Evolutionary conservation across 495 filamentous ascomycete species (phyloP).

Genomic region (Aspergillus funiculosus): DNA sequence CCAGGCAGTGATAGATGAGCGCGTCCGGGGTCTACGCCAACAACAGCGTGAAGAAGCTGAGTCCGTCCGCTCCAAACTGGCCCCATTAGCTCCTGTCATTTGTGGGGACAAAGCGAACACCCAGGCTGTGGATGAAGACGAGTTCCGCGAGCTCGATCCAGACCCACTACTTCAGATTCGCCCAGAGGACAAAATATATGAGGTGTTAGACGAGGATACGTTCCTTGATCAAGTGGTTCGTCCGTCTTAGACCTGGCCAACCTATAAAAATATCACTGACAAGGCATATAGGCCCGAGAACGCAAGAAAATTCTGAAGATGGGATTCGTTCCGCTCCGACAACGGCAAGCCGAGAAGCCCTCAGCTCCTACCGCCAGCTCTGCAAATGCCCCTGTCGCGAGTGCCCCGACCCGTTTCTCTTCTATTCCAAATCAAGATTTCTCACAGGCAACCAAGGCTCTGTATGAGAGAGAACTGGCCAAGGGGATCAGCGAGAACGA

Average conservation of each 20-base stretch:
- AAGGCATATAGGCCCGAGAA: slow-evolving; percentile 45
- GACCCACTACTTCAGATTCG: slow-evolving; percentile 65
- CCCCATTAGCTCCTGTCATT: slow-evolving; percentile 33
- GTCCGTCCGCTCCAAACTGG: slow-evolving; percentile 52
- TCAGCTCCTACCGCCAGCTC: slow-evolving; percentile 30
- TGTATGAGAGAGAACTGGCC: slow-evolving; percentile 91
- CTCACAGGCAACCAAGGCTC: slow-evolving; percentile 80
- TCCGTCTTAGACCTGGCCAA: not conserved
- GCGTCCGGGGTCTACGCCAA: slow-evolving; percentile 59
- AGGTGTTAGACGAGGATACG: slow-evolving; percentile 54
- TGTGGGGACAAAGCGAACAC: slow-evolving; percentile 9
- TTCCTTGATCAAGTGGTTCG: slow-evolving; percentile 57
- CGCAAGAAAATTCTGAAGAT: slow-evolving; percentile 60
- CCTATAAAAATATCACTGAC: slow-evolving; percentile 5
- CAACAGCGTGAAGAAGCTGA: slow-evolving; percentile 69
- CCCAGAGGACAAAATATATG: slow-evolving; percentile 60
- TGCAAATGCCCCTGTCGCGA: slow-evolving; percentile 29
- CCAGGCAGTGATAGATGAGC: slow-evolving; percentile 67
- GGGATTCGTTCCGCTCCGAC: slow-evolving; percentile 62
- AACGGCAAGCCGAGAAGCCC: slow-evolving; percentile 45
- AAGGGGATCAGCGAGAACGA: slow-evolving; percentile 89
- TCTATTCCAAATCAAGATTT: slow-evolving; percentile 75
- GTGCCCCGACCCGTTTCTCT: slow-evolving; percentile 66
- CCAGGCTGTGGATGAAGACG: slow-evolving; percentile 10
- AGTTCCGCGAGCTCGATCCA: slow-evolving; percentile 52